Conservation (phyloP, 345 rosid genomes). For the Erysimum cheiranthoides region DNA sequence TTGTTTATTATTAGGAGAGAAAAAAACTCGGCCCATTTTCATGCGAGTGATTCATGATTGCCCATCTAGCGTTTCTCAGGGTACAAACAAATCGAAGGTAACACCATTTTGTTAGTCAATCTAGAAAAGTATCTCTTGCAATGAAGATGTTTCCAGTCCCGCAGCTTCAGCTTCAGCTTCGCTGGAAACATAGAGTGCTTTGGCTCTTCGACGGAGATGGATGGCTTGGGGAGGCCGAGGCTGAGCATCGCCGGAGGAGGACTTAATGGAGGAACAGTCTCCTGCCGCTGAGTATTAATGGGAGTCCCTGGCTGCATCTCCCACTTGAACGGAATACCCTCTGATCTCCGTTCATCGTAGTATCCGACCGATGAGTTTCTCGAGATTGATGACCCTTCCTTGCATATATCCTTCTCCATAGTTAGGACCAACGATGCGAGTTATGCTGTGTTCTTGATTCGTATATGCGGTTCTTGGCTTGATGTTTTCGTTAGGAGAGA, state of each 20-base stretch:
- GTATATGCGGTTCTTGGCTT: constrained; percentile 22
- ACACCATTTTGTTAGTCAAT: constrained; percentile 37
- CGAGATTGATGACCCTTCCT: constrained; percentile 18
- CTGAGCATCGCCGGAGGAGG: constrained; percentile 77
- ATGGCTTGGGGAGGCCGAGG: constrained; percentile 59
- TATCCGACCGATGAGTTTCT: constrained; percentile 49
- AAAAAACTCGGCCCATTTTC: background rate
- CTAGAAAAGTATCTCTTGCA: constrained; percentile 41
- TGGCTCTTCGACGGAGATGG: constrained; percentile 40
- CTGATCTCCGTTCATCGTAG: constrained; percentile 42
- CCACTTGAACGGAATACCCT: constrained; percentile 68
- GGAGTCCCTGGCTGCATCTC: constrained; percentile 71
- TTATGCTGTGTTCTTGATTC: constrained; percentile 32
- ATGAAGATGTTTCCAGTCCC: constrained; percentile 36
- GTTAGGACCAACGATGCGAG: background rate
- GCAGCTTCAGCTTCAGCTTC: constrained; percentile 39
- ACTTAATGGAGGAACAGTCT: constrained; percentile 49
- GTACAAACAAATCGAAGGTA: constrained; percentile 35
- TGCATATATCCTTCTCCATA: constrained; percentile 28
- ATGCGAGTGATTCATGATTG: background rate
- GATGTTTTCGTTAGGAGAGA: background rate
- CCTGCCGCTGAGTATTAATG: constrained; percentile 42
- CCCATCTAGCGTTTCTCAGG: constrained; percentile 23
- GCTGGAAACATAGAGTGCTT: constrained; percentile 30
- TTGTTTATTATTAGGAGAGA: background rate